Base-by-base conservation (phyloP, 2,329 filamentous ascomycete species). In the Hypoxylon sp. region DNA sequence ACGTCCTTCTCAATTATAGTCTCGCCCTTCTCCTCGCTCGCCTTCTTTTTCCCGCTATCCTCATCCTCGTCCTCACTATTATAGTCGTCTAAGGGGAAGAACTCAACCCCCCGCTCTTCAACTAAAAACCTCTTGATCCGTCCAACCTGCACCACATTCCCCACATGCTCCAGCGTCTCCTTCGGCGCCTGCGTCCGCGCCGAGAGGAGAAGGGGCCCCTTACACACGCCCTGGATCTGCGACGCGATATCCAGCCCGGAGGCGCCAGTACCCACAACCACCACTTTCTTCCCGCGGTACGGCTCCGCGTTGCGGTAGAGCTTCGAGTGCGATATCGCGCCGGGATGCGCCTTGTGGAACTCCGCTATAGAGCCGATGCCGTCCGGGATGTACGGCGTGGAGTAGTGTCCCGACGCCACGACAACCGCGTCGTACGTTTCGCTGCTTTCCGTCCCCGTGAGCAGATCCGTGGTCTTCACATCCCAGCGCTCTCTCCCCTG, bases 241-340 rank as follows among this genome's bases (percentile, higher is more conserved):
- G 84, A 81, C 14, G 91, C 90, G 73, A 98, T 93, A 75, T 98
- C 95, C 14, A 93, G 81, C 0, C 93, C 95, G 0, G 93, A 97
- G 0, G 94, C 91, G 0, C 91, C 91, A 74, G 93, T 96, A 9
- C 95, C 95, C 0, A 98, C 89, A 0, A 98, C 86, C 4, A 98
- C 79, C 10, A 96, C 92, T 78, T 93, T 97, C 77, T 92, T 91
- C 58, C 82, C 84, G 0, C 77, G 76, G 74, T 90, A 97, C 0
- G 82, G 75, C 17, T 87, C 85, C 0, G 92, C 86, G 0, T 80
- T 85, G 43, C 94, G 89, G 76, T 94, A 98, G 63, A 89, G 88
- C 77, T 96, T 97, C 0, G 94, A 93, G 79, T 96, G 93, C 1
- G 84, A 85, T 46, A 95, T 87, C 2, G 85, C 75, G 0, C 83